Evolutionary conservation across 768 basidiomycete genomes (phyloP).

Genomic region (Fomitopsis pulvina): DNA sequence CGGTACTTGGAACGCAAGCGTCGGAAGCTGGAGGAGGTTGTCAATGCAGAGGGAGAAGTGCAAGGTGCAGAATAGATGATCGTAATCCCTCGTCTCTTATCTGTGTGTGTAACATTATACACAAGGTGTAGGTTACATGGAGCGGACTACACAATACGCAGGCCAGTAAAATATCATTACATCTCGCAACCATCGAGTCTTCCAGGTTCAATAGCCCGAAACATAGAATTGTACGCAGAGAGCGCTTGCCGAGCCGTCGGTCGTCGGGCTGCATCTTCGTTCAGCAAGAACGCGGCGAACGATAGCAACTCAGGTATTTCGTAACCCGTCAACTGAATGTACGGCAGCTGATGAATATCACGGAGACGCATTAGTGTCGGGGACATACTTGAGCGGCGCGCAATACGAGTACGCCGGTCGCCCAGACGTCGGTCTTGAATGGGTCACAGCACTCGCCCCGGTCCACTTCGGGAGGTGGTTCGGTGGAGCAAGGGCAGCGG

Average conservation of each 20-base stretch:
- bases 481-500: conserved; percentile 47
- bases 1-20: conserved; percentile 79
- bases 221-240: conserved; percentile 43
- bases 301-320: conserved; percentile 53
- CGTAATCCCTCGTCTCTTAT: background rate
- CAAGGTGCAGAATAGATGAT: no score
- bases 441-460: conserved; percentile 43
- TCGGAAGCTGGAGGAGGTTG: conserved; percentile 50
- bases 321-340: conserved; percentile 44
- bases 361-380: background rate
- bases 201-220: conserved; percentile 12
- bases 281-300: conserved; percentile 55
- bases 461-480: conserved; percentile 67
- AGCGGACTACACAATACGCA: no score
- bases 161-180: no score
- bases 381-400: conserved; percentile 55
- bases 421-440: conserved; percentile 73
- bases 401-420: conserved; percentile 56
- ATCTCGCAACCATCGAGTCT: background rate
- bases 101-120: background rate
- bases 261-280: conserved; percentile 41
- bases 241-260: conserved; percentile 46
- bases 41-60: conserved; percentile 4
- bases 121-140: background rate
- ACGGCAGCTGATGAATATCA: background rate